Percentiles rank a stretch among this genome's conserved stretches.
Conservation (phyloP, 306 rosid genomes). For the Pterocarpus macrocarpus region DNA sequence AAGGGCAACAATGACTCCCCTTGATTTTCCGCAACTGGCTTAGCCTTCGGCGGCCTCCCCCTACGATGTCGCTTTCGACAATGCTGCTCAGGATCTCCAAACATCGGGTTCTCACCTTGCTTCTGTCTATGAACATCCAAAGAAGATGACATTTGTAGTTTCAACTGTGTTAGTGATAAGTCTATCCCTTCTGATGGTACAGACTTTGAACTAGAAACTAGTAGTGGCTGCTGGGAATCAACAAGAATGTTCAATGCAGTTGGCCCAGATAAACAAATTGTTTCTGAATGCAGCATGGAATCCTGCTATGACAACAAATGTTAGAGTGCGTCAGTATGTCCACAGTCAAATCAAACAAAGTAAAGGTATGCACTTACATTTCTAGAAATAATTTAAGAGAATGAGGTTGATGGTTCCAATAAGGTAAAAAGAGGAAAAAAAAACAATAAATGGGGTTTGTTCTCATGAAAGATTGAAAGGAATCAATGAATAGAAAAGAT, state of each 20-base stretch:
- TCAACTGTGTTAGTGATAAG: not conserved
- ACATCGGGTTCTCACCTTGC: not conserved
- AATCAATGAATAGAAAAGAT: not conserved
- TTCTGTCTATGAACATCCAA: conserved; percentile 25
- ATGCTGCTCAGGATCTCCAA: conserved; percentile 3
- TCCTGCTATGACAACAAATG: conserved; percentile 25
- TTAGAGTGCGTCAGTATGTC: not conserved
- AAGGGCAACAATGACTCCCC: conserved; percentile 32
- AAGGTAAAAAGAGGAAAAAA: not conserved
- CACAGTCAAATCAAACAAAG: conserved; percentile 6
- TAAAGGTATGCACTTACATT: conserved; percentile 1
- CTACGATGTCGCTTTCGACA: not conserved
- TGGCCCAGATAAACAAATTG: conserved; percentile 16
- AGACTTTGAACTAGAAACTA: conserved; percentile 18
- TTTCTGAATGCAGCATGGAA: not conserved
- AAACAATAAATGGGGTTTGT: not conserved
- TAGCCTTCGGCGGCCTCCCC: conserved; percentile 7
- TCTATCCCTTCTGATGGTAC: conserved; percentile 17
- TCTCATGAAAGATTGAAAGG: not conserved
- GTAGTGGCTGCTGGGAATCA: conserved; percentile 26
- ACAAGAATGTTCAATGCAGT: not conserved
- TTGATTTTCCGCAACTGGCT: conserved; percentile 10
- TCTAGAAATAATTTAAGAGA: conserved; percentile 25
- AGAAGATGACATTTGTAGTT: conserved; percentile 9
- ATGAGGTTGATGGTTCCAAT: not conserved